Conservation (phyloP, 176 grass and related monocot species). For the Zea mays region Zm-B73-REFERENCE-NAM-5.0 NC_050101.1:41394501-41395000, state of each 20-base stretch:
- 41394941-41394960: no score
- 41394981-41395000: no score
- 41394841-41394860: not conserved
- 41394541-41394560: not conserved
- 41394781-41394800: not conserved
- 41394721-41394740: not conserved
- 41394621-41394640: not conserved
- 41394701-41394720: not conserved
- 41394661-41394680: not conserved
- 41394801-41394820: not conserved
- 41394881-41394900: constrained; percentile 14
- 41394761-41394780: not conserved
- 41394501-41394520: constrained; percentile 24
- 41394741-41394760: not conserved
- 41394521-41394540: constrained; percentile 28
- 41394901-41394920: not conserved
- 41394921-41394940: not conserved
- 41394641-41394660: not conserved
- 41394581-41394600: constrained; percentile 44
- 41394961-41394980: no score
- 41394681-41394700: not conserved
- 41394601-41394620: constrained; percentile 17
- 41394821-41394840: not conserved
- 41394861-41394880: not conserved
- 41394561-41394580: no score